A percentile compares a stretch with the other conserved stretches of the same genome.
phyloP scores from a whole-genome alignment of 106 monocot genomes.

The Phalaenopsis equestris region DNA sequence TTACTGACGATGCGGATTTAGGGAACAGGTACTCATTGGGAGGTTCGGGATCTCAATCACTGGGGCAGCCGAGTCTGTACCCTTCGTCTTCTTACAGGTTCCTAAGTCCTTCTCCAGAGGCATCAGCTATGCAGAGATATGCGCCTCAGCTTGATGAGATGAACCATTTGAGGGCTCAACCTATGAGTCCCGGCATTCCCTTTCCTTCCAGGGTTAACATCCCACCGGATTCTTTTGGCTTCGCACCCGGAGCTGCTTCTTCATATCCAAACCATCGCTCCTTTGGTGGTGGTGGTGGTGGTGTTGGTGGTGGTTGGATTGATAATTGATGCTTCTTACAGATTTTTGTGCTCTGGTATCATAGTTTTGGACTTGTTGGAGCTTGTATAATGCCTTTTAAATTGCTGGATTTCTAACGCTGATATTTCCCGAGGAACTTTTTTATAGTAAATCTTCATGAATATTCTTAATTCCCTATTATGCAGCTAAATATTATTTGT shows the following conservation, averaged over 20 bases:
- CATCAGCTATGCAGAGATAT: slow-evolving; percentile 42
- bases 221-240: slow-evolving; percentile 14
- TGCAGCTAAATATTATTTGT: neutral
- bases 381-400: neutral
- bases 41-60: slow-evolving; percentile 3
- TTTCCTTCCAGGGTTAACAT: slow-evolving; percentile 8
- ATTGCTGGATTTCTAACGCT: neutral
- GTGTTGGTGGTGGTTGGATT: slow-evolving; percentile 10
- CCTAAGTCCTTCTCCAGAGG: slow-evolving; percentile 7
- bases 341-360: neutral
- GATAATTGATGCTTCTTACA: slow-evolving; percentile 11
- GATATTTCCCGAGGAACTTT: neutral
- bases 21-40: slow-evolving; percentile 14
- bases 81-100: slow-evolving; percentile 18
- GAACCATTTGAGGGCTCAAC: slow-evolving; percentile 14
- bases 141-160: slow-evolving; percentile 51
- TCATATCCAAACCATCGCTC: slow-evolving; percentile 3
- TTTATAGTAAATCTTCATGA: neutral
- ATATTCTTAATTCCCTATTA: neutral
- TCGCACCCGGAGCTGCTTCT: slow-evolving; percentile 11
- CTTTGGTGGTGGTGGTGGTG: slow-evolving; percentile 8
- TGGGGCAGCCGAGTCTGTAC: slow-evolving; percentile 3
- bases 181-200: slow-evolving; percentile 6
- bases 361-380: too few species aligned
- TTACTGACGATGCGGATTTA: slow-evolving; percentile 5